Conservation (phyloP, 1,139 yeast species). For the Candida sojae region DNA sequence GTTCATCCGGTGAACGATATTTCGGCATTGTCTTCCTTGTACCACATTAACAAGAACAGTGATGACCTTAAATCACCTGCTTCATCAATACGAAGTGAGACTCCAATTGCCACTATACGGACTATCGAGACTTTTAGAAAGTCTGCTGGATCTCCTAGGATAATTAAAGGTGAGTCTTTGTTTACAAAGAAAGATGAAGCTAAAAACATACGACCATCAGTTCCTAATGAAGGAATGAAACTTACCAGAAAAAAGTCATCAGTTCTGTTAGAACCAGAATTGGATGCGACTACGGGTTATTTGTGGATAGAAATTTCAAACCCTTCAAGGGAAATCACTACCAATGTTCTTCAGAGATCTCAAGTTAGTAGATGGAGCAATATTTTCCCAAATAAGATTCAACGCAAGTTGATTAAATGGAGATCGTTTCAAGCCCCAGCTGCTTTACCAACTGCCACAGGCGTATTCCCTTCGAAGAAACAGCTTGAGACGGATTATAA, state of each 20-base stretch:
- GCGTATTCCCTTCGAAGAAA: constrained; percentile 67
- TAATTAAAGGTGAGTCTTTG: constrained; percentile 13
- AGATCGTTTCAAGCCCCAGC: constrained; percentile 92
- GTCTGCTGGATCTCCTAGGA: constrained; percentile 14
- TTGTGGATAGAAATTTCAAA: constrained; percentile 71
- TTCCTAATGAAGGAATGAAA: constrained; percentile 2
- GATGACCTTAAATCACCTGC: constrained; percentile 22
- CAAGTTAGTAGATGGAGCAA: constrained; percentile 76
- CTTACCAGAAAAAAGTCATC: constrained; percentile 9
- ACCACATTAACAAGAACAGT: constrained; percentile 38
- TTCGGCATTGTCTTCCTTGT: constrained; percentile 43
- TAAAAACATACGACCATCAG: not conserved
- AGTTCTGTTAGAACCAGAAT: constrained; percentile 8
- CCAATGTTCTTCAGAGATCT: constrained; percentile 40
- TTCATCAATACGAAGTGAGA: constrained; percentile 14
- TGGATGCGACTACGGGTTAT: constrained; percentile 20
- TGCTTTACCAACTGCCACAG: constrained; percentile 78
- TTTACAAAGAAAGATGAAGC: constrained; percentile 10
- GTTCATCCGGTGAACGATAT: constrained; percentile 27
- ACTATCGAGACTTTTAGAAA: constrained; percentile 10
- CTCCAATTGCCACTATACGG: constrained; percentile 5
- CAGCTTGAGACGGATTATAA: constrained; percentile 68
- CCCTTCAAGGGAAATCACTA: constrained; percentile 62
- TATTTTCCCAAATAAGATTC: constrained; percentile 73
- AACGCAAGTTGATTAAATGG: constrained; percentile 81